phyloP scores from a whole-genome alignment of 2,329 filamentous ascomycete species.

The Sporothrix brasiliensis region DNA sequence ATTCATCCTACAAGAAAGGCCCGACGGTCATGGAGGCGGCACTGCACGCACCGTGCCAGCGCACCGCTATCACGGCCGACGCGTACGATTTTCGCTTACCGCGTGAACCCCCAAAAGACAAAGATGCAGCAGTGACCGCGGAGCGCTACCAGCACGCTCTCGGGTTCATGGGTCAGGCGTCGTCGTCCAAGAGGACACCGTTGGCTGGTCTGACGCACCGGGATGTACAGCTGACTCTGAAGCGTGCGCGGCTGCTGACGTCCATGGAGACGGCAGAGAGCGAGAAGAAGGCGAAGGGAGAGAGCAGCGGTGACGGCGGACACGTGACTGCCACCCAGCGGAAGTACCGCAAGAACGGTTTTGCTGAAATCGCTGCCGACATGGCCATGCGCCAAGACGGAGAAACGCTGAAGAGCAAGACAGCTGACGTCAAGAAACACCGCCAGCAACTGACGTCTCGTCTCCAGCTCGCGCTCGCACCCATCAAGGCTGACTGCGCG shows the following conservation, averaged over 20 bases:
- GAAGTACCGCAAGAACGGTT: no score
- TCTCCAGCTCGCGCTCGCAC: neutral
- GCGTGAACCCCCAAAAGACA: no score
- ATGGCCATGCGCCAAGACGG: no score
- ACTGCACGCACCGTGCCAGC: no score
- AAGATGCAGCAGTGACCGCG: no score
- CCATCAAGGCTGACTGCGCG: neutral
- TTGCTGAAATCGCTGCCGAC: no score
- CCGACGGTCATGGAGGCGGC: no score
- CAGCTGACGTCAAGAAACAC: neutral
- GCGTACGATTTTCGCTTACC: no score
- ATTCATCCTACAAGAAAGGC: neutral
- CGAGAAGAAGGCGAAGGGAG: neutral
- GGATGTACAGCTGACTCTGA: neutral
- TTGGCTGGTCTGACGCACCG: neutral
- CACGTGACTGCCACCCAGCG: neutral
- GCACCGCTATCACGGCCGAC: no score
- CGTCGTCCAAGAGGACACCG: neutral
- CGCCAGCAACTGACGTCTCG: neutral
- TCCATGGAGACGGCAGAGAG: neutral
- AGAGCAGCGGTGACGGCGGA: neutral
- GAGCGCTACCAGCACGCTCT: neutral
- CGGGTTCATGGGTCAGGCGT: neutral
- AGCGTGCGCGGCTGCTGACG: neutral
- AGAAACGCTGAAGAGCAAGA: neutral